phyloP scores from a whole-genome alignment of 1,284 basidiomycete species.

The Tetrapyrgos nigripes region DNA sequence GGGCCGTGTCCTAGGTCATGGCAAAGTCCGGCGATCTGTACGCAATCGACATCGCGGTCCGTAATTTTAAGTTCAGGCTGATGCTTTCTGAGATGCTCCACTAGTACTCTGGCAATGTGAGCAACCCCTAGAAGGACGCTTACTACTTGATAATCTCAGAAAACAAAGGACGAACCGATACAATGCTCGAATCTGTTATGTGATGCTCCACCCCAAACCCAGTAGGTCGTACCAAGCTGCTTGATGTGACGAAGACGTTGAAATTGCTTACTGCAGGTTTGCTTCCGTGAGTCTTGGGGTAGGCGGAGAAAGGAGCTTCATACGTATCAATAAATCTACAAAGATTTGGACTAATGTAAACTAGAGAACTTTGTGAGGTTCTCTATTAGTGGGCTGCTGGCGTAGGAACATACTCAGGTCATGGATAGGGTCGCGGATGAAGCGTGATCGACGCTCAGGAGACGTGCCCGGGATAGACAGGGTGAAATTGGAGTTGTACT shows the following conservation, averaged over 20 bases:
- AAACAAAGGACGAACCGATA: conserved; percentile 52
- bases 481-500: no score
- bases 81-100: conserved; percentile 56
- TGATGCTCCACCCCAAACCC: conserved; percentile 76
- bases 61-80: conserved; percentile 72
- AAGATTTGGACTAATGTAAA: no score
- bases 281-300: no score
- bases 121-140: conserved; percentile 56
- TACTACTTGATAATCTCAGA: neutral
- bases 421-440: no score
- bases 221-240: conserved; percentile 77
- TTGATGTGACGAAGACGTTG: conserved; percentile 78
- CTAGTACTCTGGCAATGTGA: conserved; percentile 68
- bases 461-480: no score
- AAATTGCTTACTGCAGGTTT: conserved; percentile 62
- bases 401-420: no score
- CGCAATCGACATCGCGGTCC: conserved; percentile 69
- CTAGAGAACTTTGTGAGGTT: no score
- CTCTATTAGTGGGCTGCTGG: no score
- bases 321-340: no score
- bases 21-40: conserved; percentile 73
- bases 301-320: no score
- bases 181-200: conserved; percentile 85
- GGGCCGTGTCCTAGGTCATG: conserved; percentile 80
- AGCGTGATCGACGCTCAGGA: no score